Conservation (phyloP, 2,329 filamentous ascomycete species). For the Ophiostoma ulmi region DNA sequence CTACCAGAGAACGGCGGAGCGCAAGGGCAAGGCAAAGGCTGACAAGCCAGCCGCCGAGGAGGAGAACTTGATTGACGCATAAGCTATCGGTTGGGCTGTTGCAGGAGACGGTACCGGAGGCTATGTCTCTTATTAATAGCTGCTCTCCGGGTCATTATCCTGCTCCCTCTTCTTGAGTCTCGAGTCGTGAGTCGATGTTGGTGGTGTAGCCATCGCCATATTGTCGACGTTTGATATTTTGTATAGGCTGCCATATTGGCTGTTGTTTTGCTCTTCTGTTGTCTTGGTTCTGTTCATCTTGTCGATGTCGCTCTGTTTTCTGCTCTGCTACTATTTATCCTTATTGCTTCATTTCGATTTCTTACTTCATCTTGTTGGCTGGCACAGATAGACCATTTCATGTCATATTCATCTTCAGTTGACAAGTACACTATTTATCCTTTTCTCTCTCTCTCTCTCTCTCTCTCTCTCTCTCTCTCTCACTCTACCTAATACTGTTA, state of each 20-base stretch:
- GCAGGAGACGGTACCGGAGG: not conserved
- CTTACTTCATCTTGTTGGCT: constrained; percentile 5
- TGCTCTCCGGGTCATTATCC: not conserved
- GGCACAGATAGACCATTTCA: constrained; percentile 23
- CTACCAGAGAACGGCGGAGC: constrained; percentile 63
- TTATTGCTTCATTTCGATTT: not conserved
- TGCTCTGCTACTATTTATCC: not conserved
- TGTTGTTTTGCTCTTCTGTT: constrained; percentile 9
- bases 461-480: no score
- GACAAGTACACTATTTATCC: not conserved
- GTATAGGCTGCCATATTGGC: constrained; percentile 20
- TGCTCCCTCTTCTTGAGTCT: not conserved
- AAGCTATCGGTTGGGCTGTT: constrained; percentile 14
- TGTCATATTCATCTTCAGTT: constrained; percentile 13
- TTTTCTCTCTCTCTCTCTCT: not conserved
- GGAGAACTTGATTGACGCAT: constrained; percentile 39
- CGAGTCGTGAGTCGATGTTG: not conserved
- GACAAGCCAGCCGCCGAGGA: constrained; percentile 35
- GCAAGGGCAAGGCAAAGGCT: constrained; percentile 59
- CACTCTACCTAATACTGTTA: not conserved
- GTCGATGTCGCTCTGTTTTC: not conserved
- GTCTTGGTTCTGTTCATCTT: not conserved
- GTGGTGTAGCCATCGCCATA: not conserved
- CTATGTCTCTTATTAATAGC: not conserved
- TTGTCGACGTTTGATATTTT: constrained; percentile 16